A percentile compares a stretch with the other conserved stretches of the same genome.
Conservation (phyloP, 345 rosid genomes). For the Cardamine resedifolia region DNA sequence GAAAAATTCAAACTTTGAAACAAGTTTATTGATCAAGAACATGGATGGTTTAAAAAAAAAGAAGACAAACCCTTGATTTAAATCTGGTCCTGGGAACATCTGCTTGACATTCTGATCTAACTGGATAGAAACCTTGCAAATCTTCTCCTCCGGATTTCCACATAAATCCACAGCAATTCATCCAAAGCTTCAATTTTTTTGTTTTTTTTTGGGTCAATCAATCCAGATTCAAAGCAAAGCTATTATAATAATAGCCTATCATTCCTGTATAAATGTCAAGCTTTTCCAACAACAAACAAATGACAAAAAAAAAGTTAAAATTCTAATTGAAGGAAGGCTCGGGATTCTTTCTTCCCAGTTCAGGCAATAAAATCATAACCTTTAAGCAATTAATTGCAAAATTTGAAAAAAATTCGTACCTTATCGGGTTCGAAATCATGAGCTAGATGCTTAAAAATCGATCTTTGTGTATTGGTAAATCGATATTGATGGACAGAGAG, state of each 20-base stretch:
- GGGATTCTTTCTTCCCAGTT: neutral
- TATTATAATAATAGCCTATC: neutral
- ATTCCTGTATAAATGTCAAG: neutral
- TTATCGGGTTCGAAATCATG: neutral
- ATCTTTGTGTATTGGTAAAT: constrained; percentile 1
- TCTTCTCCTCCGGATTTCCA: constrained; percentile 59
- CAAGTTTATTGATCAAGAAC: constrained; percentile 4
- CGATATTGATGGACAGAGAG: neutral
- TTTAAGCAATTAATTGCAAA: neutral
- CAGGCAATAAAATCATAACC: neutral
- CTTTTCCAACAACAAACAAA: neutral
- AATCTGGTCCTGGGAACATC: constrained; percentile 73
- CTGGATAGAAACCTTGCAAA: constrained; percentile 67
- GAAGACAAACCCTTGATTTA: constrained; percentile 62
- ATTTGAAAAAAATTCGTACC: neutral
- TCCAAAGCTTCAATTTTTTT: constrained; percentile 12
- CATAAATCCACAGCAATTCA: constrained; percentile 45
- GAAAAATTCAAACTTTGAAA: neutral
- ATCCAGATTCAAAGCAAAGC: constrained; percentile 13
- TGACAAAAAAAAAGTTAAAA: neutral
- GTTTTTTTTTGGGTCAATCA: neutral
- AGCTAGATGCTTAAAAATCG: neutral
- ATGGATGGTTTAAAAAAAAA: neutral
- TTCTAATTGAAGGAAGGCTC: neutral
- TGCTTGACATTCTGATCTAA: constrained; percentile 64